A percentile compares a stretch with the other conserved stretches of the same genome.
These are phyloP conservation scores for Conringia planisiliqua DNA, from an alignment of 345 rosid genomes.

Conservation along the genomic window DNA sequence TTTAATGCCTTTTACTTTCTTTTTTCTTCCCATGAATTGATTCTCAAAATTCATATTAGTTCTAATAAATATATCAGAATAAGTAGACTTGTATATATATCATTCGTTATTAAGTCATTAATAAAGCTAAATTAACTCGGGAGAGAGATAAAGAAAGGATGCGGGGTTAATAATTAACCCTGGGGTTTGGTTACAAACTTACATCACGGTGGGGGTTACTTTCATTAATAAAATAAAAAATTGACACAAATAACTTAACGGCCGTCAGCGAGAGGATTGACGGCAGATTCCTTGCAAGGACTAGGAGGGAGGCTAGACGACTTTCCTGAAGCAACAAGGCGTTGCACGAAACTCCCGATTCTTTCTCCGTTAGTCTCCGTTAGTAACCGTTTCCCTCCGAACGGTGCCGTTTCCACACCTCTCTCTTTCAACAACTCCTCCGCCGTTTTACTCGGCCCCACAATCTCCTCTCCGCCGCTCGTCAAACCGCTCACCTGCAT, in stretches of 20 bases:
- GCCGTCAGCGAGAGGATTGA: slow-evolving; percentile 58
- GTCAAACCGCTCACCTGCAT: slow-evolving; percentile 62
- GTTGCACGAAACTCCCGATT: slow-evolving; percentile 68
- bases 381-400: slow-evolving; percentile 81
- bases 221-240: not conserved
- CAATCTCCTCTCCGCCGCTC: slow-evolving; percentile 30
- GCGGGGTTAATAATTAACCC: slow-evolving; percentile 10
- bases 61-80: not conserved
- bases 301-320: slow-evolving; percentile 68
- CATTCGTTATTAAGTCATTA: not conserved
- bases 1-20: slow-evolving; percentile 2
- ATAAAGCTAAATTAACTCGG: not conserved
- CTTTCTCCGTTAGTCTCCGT: slow-evolving; percentile 85
- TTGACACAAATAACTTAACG: slow-evolving; percentile 38
- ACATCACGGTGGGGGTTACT: slow-evolving; percentile 13
- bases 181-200: slow-evolving; percentile 24
- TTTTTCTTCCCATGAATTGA: not conserved
- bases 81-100: not conserved
- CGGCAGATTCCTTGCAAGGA: slow-evolving; percentile 78
- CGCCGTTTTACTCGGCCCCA: slow-evolving; percentile 39
- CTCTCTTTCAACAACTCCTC: slow-evolving; percentile 67
- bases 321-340: slow-evolving; percentile 75
- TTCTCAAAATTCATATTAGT: too few relatives aligned
- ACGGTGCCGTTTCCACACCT: slow-evolving; percentile 83
- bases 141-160: not conserved